phyloP scores from a whole-genome alignment of 768 basidiomycete genomes.

The Roridomyces roridus region DNA sequence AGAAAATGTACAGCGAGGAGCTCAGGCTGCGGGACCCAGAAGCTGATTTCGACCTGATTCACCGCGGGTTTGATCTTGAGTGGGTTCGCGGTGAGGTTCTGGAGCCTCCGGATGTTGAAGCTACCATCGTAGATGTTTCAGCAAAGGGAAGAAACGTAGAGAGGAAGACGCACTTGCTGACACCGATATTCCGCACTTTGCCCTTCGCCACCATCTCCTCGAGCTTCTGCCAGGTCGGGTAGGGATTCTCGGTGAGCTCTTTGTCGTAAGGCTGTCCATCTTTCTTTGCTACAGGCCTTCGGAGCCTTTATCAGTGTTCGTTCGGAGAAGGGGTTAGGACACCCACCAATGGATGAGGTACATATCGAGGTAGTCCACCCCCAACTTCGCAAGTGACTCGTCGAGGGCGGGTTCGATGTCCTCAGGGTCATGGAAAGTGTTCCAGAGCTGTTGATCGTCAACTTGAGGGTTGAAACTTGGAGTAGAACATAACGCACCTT shows the following conservation, averaged over 20 bases:
- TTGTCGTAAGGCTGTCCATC: conserved; percentile 55
- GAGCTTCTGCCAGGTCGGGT: conserved; percentile 82
- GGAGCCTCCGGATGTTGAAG: conserved; percentile 68
- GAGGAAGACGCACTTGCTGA: conserved; percentile 69
- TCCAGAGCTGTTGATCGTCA: conserved; percentile 61
- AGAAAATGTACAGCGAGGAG: conserved; percentile 58
- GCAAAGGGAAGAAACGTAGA: background rate
- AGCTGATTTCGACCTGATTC: conserved; percentile 83
- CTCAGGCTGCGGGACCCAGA: conserved; percentile 79
- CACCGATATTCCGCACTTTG: conserved; percentile 79
- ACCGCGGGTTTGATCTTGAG: conserved; percentile 68
- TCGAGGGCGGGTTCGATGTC: conserved; percentile 73
- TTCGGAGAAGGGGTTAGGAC: background rate
- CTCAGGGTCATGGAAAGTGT: conserved; percentile 75
- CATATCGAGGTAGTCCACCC: conserved; percentile 76
- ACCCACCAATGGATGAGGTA: conserved; percentile 82
- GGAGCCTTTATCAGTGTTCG: background rate
- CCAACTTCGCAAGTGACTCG: conserved; percentile 65
- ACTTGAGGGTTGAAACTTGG: background rate
- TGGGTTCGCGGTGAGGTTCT: conserved; percentile 67
- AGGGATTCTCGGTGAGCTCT: conserved; percentile 70
- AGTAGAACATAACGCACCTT: conserved; percentile 39
- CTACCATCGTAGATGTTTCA: conserved; percentile 28
- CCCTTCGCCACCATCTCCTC: conserved; percentile 81
- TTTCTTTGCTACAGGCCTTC: conserved; percentile 71